A percentile compares a stretch with the other conserved stretches of the same genome.
Conservation (phyloP, 2,329 filamentous ascomycete genomes). For the Massarina eburnea region DNA sequence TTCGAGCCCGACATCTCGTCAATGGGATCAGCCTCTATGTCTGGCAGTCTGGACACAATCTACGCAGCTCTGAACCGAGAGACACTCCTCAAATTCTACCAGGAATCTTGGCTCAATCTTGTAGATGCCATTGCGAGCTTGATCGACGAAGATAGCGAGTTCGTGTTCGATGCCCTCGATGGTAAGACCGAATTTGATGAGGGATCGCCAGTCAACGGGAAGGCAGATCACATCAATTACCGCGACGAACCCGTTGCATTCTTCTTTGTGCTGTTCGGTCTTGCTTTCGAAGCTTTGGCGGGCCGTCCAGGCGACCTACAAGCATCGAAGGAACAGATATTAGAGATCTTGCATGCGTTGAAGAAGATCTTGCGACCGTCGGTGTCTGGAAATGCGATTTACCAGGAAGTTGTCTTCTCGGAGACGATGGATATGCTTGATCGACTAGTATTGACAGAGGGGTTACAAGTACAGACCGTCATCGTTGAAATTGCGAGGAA, state of each 20-base stretch:
- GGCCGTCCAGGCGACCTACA: slow-evolving; percentile 73
- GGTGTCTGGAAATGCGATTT: slow-evolving; percentile 94
- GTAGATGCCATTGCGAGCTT: slow-evolving; percentile 96
- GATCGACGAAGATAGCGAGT: slow-evolving; percentile 96
- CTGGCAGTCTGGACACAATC: slow-evolving; percentile 86
- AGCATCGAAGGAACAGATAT: slow-evolving; percentile 73
- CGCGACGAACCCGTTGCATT: slow-evolving; percentile 97
- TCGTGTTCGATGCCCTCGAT: slow-evolving; percentile 95
- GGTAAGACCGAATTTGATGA: slow-evolving; percentile 62
- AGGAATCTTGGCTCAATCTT: slow-evolving; percentile 93
- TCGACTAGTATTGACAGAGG: slow-evolving; percentile 87
- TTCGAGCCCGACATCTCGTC: slow-evolving; percentile 98
- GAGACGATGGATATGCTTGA: slow-evolving; percentile 97
- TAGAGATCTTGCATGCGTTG: slow-evolving; percentile 86
- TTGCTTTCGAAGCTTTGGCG: slow-evolving; percentile 93
- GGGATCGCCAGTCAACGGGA: slow-evolving; percentile 49
- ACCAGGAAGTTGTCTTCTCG: slow-evolving; percentile 91
- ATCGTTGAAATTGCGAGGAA: slow-evolving; percentile 94
- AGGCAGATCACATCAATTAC: slow-evolving; percentile 84
- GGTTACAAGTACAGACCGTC: slow-evolving; percentile 81
- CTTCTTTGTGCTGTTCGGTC: slow-evolving; percentile 96
- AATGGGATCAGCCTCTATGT: slow-evolving; percentile 75
- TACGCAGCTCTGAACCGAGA: slow-evolving; percentile 94
- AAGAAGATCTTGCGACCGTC: slow-evolving; percentile 94
- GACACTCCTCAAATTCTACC: slow-evolving; percentile 91